Base-by-base conservation (phyloP, 169 alveolate species). In the Plasmodium sp. region DNA sequence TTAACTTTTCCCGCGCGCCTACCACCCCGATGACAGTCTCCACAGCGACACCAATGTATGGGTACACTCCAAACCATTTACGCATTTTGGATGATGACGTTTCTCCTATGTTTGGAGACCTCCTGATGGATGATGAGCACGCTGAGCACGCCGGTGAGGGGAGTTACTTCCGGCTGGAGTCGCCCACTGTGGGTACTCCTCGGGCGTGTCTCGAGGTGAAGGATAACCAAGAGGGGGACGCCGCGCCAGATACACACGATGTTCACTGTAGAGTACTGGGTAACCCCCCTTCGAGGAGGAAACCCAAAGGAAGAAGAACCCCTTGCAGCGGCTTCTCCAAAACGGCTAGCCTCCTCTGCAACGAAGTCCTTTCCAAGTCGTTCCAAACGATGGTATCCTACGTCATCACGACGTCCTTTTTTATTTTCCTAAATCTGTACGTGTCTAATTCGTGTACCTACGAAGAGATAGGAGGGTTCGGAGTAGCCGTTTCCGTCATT, bases 401-500 rank as follows among this genome's bases (percentile, higher is more conserved):
- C 51, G 36, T 48, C 54, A 84, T 84, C n/a, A 84, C 84, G 18
- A 43, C 93, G 3, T 72, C 93, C 5, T 84, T 84, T 84, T 84
- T 73, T 58, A 84, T 84, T 72, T 34, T n/a, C 22, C 4, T 84
- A 9, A 84, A 84, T 73, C 16, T 84, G 43, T 84, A 84, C 54
- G 75, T 74, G 6, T 41, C 79, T 7, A 84, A 48, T 73, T 34
- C 41, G 14, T 84, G 84, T 45, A 73, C 22, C 7, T 84, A 84
- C 74, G 51, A 84, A 72, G 93, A 84, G 58, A 84, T 84, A 73
- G 84, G 77, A 27, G 93, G 93, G 36, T 84, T 84, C 56, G 93
- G 93, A 43, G 48, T 84, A 4, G 56, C 93, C 4, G 54, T 58
- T 3, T 41, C 71, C 12, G 72, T 84, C 0, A 41, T 72, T 12